Base-by-base conservation (phyloP, 257 asterid species). In the Solanum microdontum region DNA sequence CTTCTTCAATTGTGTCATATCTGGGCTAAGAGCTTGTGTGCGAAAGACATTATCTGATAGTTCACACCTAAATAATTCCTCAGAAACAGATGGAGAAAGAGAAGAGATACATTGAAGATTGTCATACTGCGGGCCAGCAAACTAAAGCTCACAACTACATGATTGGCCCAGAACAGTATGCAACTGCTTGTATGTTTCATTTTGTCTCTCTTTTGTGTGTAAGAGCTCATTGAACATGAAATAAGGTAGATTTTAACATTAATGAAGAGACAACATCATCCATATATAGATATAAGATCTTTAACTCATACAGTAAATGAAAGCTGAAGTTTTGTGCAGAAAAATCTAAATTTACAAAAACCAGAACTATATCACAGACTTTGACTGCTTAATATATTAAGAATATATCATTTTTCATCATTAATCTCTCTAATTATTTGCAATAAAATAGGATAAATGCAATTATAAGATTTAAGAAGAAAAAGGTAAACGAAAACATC, bases 121-220 rank as follows among this genome's bases (percentile, higher is more conserved):
- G 26, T 92, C 91, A 85, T 88, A 92, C 84, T 88, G 92, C 33
- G 93, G 89, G 66, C 94, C 94, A 55, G 97, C 95, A 86, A 92
- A 89, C 92, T 92, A 92, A 84, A 95, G 95, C 88, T 94, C 98
- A 90, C 98, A 96, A 86, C 93, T 92, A 64, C 94, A 93, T 12
- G 96, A 93, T 87, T 95, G 96, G 30, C 98, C 98, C 19, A 95
- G 89, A 80, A 95, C 96, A 82, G 84, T 88, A 79, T 89, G 90
- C 91, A 95, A 87, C 87, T 84, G 92, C 86, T 90, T 88, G 74
- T 93, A 90, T 30, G 90, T 87, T 86, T 92, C 95, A 68, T 92
- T 87, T 91, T 94, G 97, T 84, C 98, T 93, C 86, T 82, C 94
- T 91, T 93, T 92, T 37, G 92, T 92, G 90, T 93, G 95, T 85